Percentiles rank a stretch among this genome's conserved stretches.
Evolutionary conservation across 805 yeast species (phyloP).

Genomic region (Kodamaea sagamina): DNA sequence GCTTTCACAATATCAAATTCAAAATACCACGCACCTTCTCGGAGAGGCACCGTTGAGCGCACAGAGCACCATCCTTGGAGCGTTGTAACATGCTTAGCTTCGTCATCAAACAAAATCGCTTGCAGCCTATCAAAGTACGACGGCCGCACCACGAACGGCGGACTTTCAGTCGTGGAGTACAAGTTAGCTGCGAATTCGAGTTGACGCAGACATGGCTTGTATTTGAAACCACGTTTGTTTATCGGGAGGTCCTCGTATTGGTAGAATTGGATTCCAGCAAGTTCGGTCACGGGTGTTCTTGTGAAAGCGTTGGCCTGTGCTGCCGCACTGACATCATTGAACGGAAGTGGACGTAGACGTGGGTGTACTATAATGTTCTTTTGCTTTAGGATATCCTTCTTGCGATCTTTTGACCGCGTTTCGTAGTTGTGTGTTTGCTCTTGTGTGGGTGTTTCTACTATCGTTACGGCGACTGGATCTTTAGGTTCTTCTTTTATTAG

Average conservation of each 20-base stretch:
- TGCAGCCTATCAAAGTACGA: constrained; percentile 70
- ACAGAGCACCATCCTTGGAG: constrained; percentile 78
- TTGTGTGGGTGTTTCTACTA: constrained; percentile 2
- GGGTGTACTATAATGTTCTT: constrained; percentile 36
- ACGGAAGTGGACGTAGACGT: constrained; percentile 38
- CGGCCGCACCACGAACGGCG: constrained; percentile 61
- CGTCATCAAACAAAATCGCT: constrained; percentile 44
- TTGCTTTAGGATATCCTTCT: constrained; percentile 18
- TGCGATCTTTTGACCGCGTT: constrained; percentile 28
- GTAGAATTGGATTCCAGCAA: constrained; percentile 32
- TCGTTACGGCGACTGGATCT: not conserved
- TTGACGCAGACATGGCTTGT: constrained; percentile 75
- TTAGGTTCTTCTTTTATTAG: not conserved
- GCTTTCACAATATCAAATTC: constrained; percentile 65
- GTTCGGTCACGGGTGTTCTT: constrained; percentile 13
- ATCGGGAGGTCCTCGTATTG: constrained; percentile 76
- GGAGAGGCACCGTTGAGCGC: constrained; percentile 69
- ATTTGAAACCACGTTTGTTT: constrained; percentile 79
- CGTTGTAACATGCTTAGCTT: constrained; percentile 50
- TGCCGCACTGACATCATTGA: constrained; percentile 16
- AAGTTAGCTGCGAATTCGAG: constrained; percentile 55
- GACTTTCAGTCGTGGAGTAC: constrained; percentile 72
- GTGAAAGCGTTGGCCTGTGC: constrained; percentile 1
- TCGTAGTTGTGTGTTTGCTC: constrained; percentile 22
- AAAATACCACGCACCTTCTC: constrained; percentile 79